A percentile compares a stretch with the other conserved stretches of the same genome.
Conservation (phyloP, 306 rosid species). For the Aeschynomene evenia region DNA sequence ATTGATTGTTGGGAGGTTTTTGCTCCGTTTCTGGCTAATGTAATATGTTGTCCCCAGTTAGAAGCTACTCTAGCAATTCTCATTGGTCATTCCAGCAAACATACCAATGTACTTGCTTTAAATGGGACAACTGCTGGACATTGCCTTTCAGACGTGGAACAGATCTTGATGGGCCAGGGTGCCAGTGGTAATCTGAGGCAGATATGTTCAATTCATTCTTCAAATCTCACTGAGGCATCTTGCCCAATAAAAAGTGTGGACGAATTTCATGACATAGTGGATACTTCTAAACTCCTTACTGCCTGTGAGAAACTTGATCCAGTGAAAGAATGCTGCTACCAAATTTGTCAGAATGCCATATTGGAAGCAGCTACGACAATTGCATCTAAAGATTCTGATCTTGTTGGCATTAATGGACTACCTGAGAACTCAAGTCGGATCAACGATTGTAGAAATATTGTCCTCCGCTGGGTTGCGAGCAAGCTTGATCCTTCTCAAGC, state of each 20-base stretch:
- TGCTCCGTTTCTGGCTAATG: conserved; percentile 84
- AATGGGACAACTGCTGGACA: conserved; percentile 59
- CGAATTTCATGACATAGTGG: conserved; percentile 64
- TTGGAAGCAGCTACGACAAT: conserved; percentile 79
- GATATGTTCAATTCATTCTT: conserved; percentile 66
- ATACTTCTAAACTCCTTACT: conserved; percentile 73
- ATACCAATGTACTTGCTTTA: conserved; percentile 65
- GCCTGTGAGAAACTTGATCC: conserved; percentile 85
- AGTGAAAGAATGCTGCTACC: conserved; percentile 85
- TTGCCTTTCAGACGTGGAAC: conserved; percentile 85
- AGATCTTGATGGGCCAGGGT: conserved; percentile 87
- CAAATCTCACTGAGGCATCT: conserved; percentile 77
- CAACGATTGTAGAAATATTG: conserved; percentile 72
- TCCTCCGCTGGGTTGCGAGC: conserved; percentile 88
- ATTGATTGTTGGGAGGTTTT: conserved; percentile 83
- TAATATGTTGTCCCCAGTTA: conserved; percentile 94
- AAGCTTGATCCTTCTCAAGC: conserved; percentile 71
- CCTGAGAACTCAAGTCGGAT: conserved; percentile 55
- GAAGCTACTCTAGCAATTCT: conserved; percentile 92
- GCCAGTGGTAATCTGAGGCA: conserved; percentile 54
- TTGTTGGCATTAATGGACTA: conserved; percentile 52
- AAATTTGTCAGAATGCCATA: conserved; percentile 82
- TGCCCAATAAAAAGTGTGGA: conserved; percentile 70
- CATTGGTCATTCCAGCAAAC: conserved; percentile 81
- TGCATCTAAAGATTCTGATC: conserved; percentile 65